Evolutionary conservation across 2,329 filamentous ascomycete genomes (phyloP), one percentile per base, ranked within the genome.

Genomic region (Microcera coccophila): DNA sequence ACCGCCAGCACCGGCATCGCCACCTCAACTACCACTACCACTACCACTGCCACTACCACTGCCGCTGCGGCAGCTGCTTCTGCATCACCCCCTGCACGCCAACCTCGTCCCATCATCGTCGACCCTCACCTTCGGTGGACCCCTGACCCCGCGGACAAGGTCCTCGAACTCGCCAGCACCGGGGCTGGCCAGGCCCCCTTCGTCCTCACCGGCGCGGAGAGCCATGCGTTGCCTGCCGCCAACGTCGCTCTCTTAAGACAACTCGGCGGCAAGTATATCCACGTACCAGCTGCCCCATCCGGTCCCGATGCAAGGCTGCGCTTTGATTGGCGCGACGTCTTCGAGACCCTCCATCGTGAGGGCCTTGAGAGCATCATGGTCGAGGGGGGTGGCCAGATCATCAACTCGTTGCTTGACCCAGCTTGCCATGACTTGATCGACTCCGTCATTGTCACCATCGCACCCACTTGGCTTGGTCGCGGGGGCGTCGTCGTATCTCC

Each of bases 391-490:
- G 90, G 79, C 1, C 72, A 74, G 10, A 81, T 96, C 24, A 88
- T 97, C 61, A 94, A 93, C 61, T 79, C 85, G 28, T 67, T 97
- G 15, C 72, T 97, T n/a, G 72, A 76, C 29, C 72, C 78, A 3
- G 69, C 70, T 20, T 79, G 82, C 55, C 71, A 79, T 14, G 55
- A 62, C n/a, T 68, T 90, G 8, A 73, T 95, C 32, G 78, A 88
- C 59, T 84, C 84, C 2, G 82, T 95, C 37, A 85, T 97, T 55
- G 75, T 96, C 44, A 96, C 91, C 0, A 82, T 96, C 58, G 90
- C 91, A 3, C 91, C 91, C 8, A 88, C 82, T 0, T 97, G 89
- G 79, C 73, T 97, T n/a, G 91, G 91, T 2, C 74, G 78, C 46
- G 88, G 87, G 3, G 89, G 89, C 7, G 87, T 96, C 9, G 74